These are phyloP conservation scores for Arabidopsis hybrid DNA, from an alignment of 441 rosid genomes.

Conservation along the genomic window DNA sequence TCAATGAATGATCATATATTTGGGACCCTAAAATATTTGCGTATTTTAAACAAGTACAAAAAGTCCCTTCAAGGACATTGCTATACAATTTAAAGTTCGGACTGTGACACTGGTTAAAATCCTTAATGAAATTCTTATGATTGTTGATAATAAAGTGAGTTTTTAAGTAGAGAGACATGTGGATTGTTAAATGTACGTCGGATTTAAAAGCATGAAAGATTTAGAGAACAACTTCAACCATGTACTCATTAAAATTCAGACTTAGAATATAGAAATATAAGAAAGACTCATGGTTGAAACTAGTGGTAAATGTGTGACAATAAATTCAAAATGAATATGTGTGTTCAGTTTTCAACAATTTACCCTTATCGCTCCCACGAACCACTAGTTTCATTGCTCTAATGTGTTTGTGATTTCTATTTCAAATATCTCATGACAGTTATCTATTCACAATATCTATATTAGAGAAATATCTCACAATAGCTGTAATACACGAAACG, in stretches of 20 bases:
- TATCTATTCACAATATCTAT: not conserved
- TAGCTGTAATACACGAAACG: slow-evolving; percentile 17
- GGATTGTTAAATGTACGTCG: too few species aligned
- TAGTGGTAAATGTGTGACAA: not conserved
- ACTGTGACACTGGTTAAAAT: not conserved
- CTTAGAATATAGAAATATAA: not conserved
- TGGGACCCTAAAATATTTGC: not conserved
- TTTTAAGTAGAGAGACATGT: too few species aligned
- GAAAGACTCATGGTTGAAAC: not conserved
- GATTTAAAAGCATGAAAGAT: too few species aligned
- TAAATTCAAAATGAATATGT: not conserved
- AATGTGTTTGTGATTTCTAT: not conserved
- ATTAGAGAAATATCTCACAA: not conserved
- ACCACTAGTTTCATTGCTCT: not conserved
- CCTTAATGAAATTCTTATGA: too few species aligned
- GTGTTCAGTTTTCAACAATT: slow-evolving; percentile 2
- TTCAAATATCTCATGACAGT: slow-evolving; percentile 1
- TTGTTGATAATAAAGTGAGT: too few species aligned
- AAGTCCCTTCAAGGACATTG: not conserved
- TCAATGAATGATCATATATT: not conserved
- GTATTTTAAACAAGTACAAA: not conserved
- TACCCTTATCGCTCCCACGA: not conserved
- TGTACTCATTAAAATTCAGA: not conserved
- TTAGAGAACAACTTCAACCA: not conserved
- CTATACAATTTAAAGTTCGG: not conserved